Evolutionary conservation across 2,329 filamentous ascomycete genomes (phyloP), one percentile per base, ranked within the genome.

Genomic region (Xylaria sp.): DNA sequence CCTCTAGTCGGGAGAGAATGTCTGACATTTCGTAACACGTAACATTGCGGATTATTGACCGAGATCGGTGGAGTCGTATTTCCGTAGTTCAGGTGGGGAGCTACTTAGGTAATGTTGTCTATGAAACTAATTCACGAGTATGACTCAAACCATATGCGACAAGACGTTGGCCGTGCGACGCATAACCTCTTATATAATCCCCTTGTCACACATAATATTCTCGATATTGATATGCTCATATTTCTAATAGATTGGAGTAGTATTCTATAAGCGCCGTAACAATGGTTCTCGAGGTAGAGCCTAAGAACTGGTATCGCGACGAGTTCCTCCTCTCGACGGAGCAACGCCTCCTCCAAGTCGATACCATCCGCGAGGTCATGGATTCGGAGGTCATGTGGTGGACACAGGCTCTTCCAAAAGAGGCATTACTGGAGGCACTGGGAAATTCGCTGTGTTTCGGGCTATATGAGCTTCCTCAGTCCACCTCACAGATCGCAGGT

Each of bases 281-380:
- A 42, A 75, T 75, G 73, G 70, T 67, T 33, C 69, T 74, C 38
- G 71, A 74, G 45, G 66, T 66, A n/a, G 70, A 74, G 44, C 60
- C 74, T 20, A 74, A 68, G 53, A 82, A 79, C 67, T 87, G 86
- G 86, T 83, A 82, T 70, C 81, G 81, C 49, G 82, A 84, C 69
- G 81, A 83, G 63, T 90, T 87, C 76, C 78, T 89, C 71, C 80
- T 90, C 76, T 90, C 88, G 31, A 90, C 87, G 42, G 85, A 90
- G 73, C 84, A 83, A 33, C 74, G 78, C 10, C 84, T 87, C 59
- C 77, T 91, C 66, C 83, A 89, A 59, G 78, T 85, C 27, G 76
- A 81, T 39, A 83, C 83, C 38, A 79, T 91, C 71, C 87, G 87
- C 72, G 79, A 80, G 5, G 86, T 85, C 25, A 85, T 90, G 69